These are phyloP conservation scores for Xylaria curta DNA, from an alignment of 495 filamentous ascomycete species.

Conservation along the genomic window DNA sequence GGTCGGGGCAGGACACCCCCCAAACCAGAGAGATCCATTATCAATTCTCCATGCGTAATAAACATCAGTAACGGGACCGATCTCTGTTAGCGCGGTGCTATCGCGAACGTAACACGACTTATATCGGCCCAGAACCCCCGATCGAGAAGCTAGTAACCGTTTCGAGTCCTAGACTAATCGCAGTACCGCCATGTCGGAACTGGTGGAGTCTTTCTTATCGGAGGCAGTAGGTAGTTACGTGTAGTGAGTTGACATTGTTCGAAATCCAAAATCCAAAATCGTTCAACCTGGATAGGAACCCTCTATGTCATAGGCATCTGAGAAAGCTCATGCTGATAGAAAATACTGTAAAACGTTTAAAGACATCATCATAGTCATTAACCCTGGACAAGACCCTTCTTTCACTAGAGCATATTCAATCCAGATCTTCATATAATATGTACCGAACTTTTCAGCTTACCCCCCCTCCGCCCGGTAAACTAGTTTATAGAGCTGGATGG, in stretches of 20 bases:
- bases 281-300: no score
- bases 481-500: no score
- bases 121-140: neutral
- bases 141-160: neutral
- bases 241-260: no score
- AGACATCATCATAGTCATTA: neutral
- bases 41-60: constrained; percentile 7
- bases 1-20: neutral
- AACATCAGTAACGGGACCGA: constrained; percentile 7
- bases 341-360: no score
- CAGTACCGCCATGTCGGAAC: constrained; percentile 19
- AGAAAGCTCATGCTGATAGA: no score
- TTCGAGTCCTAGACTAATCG: neutral
- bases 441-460: no score
- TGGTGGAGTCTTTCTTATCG: constrained; percentile 9
- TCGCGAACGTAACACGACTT: neutral
- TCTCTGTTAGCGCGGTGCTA: neutral
- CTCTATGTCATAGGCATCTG: no score
- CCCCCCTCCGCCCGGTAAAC: no score
- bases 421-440: no score
- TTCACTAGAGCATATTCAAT: neutral
- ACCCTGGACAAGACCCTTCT: neutral
- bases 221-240: no score
- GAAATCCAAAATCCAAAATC: no score
- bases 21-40: neutral